Conservation (phyloP, 129 eudicot genomes). For the Flaveria brownii region DNA sequence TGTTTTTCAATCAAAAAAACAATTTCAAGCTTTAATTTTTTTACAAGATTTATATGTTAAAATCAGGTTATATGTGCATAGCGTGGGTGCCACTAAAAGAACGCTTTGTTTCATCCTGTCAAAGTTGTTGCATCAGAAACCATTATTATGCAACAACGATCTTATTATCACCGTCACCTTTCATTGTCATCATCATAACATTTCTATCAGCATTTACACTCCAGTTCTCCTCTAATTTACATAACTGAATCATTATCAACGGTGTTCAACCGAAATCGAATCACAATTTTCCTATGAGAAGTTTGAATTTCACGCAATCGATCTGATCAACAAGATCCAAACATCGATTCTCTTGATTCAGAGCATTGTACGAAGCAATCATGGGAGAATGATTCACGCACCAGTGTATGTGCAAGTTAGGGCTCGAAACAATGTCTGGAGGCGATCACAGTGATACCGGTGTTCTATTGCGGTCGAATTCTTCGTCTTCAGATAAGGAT, state of each 20-base stretch:
- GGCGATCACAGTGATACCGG: conserved; percentile 50
- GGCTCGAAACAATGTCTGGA: conserved; percentile 41
- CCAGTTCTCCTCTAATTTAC: neutral
- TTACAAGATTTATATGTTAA: too few relatives aligned
- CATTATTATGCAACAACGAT: conserved; percentile 6
- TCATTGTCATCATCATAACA: neutral
- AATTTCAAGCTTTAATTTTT: too few relatives aligned
- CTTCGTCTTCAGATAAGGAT: conserved; percentile 61
- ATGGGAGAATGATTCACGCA: conserved; percentile 5
- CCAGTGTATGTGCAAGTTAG: conserved; percentile 19
- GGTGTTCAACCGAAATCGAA: neutral
- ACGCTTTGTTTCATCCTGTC: neutral
- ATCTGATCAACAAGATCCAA: conserved; percentile 31
- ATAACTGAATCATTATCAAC: neutral
- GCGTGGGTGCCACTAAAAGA: too few relatives aligned
- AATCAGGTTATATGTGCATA: too few relatives aligned
- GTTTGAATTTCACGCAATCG: conserved; percentile 5
- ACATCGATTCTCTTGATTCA: neutral
- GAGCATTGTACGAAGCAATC: neutral
- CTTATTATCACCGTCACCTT: neutral
- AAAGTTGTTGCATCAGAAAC: neutral
- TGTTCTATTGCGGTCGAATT: conserved; percentile 52
- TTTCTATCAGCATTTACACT: conserved; percentile 10
- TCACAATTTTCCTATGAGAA: neutral
- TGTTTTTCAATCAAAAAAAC: too few relatives aligned